Evolutionary conservation across 495 filamentous ascomycete species (phyloP), one percentile per base, ranked within the genome.

Genomic region (Bryoglossum gracile): DNA sequence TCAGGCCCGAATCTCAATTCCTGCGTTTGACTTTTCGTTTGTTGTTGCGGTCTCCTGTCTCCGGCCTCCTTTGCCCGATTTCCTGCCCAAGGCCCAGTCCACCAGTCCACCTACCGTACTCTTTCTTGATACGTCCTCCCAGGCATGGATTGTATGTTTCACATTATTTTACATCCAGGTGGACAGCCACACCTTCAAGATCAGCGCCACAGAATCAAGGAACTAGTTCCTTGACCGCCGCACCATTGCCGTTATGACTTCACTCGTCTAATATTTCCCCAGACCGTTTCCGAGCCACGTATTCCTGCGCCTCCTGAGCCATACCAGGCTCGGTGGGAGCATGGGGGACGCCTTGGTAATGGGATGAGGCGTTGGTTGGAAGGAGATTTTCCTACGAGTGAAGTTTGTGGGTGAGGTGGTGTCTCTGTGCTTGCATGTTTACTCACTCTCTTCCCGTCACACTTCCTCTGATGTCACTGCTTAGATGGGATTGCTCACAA

Each of bases 191-290:
- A 52, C 16, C 14, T 51, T 13, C 23, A 23, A n/a, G 1, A 8
- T 18, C 35, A 9, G 35, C 42, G 50, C 43, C 50, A 53, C 43
- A 47, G 26, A 41, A 41, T 48, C 50, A 47, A 38, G 43, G 43
- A 53, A 47, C 3, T 16, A 8, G 35, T 24, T 41, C 37, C 13
- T 8, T 17, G 14, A 4, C 34, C 22, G 4, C 19, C n/a, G 25
- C 22, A 21, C 18, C 50, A 36, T 22, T 24, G 25, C 37, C 3
- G 16, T 14, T 26, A 47, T 53, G 50, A 53, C 43, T 46, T 47
- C 43, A 47, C 21, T 47, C 11, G 19, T 25, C n/a, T 3, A 21
- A 34, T 50, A 16, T 9, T 13, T 5, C 5, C 34, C 34, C 34
- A 8, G 10, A 18, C 5, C 5, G 10, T 4, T 37, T 6, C 16